Evolutionary conservation across 495 filamentous ascomycete genomes (phyloP), one percentile per base, ranked within the genome.

Genomic region (Aspergillus steynii): DNA sequence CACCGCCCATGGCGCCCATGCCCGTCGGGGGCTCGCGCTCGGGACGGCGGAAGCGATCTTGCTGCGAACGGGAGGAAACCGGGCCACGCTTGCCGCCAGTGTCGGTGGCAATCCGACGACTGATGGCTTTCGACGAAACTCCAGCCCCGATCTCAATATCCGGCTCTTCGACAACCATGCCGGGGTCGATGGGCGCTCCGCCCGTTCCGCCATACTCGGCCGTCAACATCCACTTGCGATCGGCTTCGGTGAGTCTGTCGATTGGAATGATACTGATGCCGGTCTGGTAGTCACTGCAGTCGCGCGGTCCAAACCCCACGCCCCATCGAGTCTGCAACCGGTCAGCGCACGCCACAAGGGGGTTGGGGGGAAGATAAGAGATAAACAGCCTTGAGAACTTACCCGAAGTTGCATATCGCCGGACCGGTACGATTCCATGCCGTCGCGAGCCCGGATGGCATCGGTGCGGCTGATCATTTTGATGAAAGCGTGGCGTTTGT

Each of bases 121-220:
- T 92, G 64, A 96, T 95, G 10, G 92, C 92, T 79, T 99, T 99
- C 3, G 93, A 97, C 4, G 93, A 97, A 12, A 98, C 96, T 54
- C 95, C 95, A 48, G 93, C 92, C 49, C 95, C 95, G 61, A 99
- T 99, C 72, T 99, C 95, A 65, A 99, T 99, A 71, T 99, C 95
- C 7, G 95, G 95, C 74, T 99, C 95, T 68, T 99, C 95, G 26
- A 98, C 90, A 14, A 93, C 88, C 74, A 98, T 86, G 25, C 94
- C 94, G 28, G 80, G 78, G 66, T 91, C 90, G 59, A 99, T 90
- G 1, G 85, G 76, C 52, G 84, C 84, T 53, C 93, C 95, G 55
- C 95, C 96, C 61, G 90, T 95, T 45, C 95, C 95, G 61, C 95
- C 95, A 64, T 89, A 97, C 65, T 95, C 91, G 25, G 95, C 95